phyloP scores from a whole-genome alignment of 352 stramenopile genomes.

The Pythium sp. region DNA sequence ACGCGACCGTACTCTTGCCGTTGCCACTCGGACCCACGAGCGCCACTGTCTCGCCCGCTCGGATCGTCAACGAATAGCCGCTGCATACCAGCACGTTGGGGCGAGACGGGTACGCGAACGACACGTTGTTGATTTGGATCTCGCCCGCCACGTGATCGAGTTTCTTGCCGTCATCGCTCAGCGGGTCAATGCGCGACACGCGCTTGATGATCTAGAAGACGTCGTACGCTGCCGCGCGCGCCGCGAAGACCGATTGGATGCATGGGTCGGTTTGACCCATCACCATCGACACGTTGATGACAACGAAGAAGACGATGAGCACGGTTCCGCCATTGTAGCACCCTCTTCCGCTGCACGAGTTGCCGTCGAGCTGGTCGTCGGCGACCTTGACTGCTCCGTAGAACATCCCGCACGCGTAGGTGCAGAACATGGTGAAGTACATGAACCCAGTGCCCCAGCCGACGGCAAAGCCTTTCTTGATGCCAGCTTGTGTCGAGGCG shows the following conservation, averaged over 20 bases:
- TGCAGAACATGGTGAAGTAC: too few species aligned
- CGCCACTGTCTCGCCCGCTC: slow-evolving; percentile 57
- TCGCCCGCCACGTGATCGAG: slow-evolving; percentile 23
- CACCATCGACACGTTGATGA: slow-evolving; percentile 32
- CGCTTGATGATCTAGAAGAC: slow-evolving; percentile 69
- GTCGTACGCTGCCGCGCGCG: slow-evolving; percentile 17
- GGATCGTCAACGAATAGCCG: slow-evolving; percentile 54
- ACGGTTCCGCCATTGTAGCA: slow-evolving; percentile 66
- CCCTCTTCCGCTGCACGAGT: slow-evolving; percentile 9
- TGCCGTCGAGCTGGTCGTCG: too few species aligned
- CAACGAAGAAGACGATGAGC: slow-evolving; percentile 71
- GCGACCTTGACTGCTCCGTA: too few species aligned
- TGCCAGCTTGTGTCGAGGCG: too few species aligned
- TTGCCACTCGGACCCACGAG: slow-evolving; percentile 19
- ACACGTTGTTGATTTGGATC: slow-evolving; percentile 88
- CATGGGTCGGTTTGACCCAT: slow-evolving; percentile 60
- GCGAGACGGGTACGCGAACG: slow-evolving; percentile 57
- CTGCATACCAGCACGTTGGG: slow-evolving; percentile 50
- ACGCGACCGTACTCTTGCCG: slow-evolving; percentile 4
- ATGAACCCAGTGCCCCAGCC: too few species aligned
- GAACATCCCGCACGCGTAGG: too few species aligned
- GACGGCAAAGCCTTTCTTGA: too few species aligned
- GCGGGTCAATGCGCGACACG: slow-evolving; percentile 50
- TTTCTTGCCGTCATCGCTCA: slow-evolving; percentile 28
- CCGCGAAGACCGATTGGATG: slow-evolving; percentile 47